Evolutionary conservation across 2,329 filamentous ascomycete genomes (phyloP).

Genomic region (Phaeophleospora eucalypticola): DNA sequence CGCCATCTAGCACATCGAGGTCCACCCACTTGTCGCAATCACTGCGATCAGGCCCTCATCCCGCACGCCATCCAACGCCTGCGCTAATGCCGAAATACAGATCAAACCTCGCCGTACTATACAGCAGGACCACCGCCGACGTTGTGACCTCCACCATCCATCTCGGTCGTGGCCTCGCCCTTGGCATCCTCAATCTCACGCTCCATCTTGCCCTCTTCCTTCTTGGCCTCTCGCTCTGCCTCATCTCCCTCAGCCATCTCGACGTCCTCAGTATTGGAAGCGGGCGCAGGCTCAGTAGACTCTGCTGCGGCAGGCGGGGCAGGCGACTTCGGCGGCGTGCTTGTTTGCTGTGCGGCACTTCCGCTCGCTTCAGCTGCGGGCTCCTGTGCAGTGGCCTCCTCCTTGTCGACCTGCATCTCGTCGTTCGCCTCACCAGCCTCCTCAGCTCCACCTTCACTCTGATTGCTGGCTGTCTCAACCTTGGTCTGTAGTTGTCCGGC

Average conservation of each 20-base stretch:
- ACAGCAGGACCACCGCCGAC: constrained; percentile 18
- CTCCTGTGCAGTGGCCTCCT: constrained; percentile 1
- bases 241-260: constrained; percentile 15
- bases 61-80: background rate
- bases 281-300: background rate
- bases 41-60: too few relatives aligned
- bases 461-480: constrained; percentile 13
- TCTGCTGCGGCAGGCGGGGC: constrained; percentile 6
- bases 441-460: constrained; percentile 16
- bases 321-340: constrained; percentile 18
- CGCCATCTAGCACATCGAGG: too few relatives aligned
- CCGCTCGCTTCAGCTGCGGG: constrained; percentile 30
- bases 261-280: constrained; percentile 12
- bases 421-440: constrained; percentile 26
- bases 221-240: constrained; percentile 19
- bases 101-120: background rate
- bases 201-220: constrained; percentile 31
- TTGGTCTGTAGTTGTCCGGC: constrained; percentile 5
- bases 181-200: constrained; percentile 27
- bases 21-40: too few relatives aligned
- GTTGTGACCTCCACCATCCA: constrained; percentile 20
- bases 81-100: constrained; percentile 1
- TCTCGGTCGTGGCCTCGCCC: constrained; percentile 30
- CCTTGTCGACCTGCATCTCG: constrained; percentile 26
- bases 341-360: constrained; percentile 27